Percentiles rank a stretch among this genome's conserved stretches.
These are phyloP conservation scores for Didymella pomorum DNA, from an alignment of 2,329 filamentous ascomycete genomes.

Conservation along the genomic window DNA sequence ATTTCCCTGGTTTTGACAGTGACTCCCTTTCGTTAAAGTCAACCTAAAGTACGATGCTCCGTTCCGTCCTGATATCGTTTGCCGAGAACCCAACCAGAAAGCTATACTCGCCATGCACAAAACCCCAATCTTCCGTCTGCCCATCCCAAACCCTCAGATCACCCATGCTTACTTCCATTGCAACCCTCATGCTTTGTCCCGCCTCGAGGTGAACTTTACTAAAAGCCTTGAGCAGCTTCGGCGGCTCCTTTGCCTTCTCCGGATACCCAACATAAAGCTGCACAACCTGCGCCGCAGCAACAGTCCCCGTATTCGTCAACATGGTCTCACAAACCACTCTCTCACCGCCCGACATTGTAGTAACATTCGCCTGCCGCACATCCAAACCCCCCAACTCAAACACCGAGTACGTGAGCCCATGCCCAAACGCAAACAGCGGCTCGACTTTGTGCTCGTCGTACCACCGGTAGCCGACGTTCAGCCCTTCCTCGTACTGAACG, in stretches of 20 bases:
- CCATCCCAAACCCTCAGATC: not conserved
- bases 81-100: not conserved
- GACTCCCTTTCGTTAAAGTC: no score
- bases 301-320: not conserved
- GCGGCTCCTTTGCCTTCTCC: not conserved
- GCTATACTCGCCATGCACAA: not conserved
- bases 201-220: not conserved
- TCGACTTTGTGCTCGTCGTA: not conserved
- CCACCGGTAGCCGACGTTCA: not conserved
- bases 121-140: no score
- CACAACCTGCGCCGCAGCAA: not conserved
- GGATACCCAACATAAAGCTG: not conserved
- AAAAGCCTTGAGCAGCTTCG: not conserved
- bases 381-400: not conserved
- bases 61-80: not conserved
- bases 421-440: not conserved
- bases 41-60: no score
- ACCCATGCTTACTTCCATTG: not conserved
- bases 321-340: not conserved
- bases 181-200: not conserved
- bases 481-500: not conserved
- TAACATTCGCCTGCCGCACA: not conserved
- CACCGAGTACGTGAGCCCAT: not conserved
- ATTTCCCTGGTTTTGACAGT: no score
- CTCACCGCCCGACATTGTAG: not conserved